phyloP scores from a whole-genome alignment of 1,284 basidiomycete genomes.

The Hypsizygus ulmarius region DNA sequence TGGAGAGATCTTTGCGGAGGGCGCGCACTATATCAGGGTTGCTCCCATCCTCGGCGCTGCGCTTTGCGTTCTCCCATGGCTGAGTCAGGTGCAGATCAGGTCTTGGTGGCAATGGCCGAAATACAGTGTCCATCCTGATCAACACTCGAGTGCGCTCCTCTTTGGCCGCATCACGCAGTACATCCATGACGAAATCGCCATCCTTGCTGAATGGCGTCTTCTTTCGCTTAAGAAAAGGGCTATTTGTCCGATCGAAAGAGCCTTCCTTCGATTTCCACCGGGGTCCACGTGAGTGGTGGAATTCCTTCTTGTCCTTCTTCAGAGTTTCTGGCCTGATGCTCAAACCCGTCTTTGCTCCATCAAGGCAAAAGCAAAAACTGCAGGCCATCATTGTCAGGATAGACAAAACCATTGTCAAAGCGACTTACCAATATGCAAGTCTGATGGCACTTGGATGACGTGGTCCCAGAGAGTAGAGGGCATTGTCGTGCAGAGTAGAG shows the following conservation, averaged over 20 bases:
- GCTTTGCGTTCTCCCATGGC: constrained; percentile 25
- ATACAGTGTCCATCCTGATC: constrained; percentile 28
- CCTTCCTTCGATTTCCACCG: no score
- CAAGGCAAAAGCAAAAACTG: constrained; percentile 61
- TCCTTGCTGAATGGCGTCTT: constrained; percentile 21
- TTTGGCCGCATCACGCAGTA: constrained; percentile 29
- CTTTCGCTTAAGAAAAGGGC: constrained; percentile 14
- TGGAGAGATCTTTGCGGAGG: constrained; percentile 24
- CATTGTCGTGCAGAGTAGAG: constrained; percentile 54
- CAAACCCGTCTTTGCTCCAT: constrained; percentile 60
- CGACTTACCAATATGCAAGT: constrained; percentile 58
- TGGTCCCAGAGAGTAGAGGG: constrained; percentile 52
- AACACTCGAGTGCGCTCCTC: constrained; percentile 22
- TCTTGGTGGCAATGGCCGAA: constrained; percentile 16
- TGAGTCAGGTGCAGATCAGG: constrained; percentile 15
- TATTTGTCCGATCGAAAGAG: constrained; percentile 15
- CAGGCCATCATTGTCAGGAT: no score
- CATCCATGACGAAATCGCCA: constrained; percentile 55
- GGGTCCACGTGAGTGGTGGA: constrained; percentile 28
- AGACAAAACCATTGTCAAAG: neutral
- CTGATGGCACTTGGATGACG: constrained; percentile 43
- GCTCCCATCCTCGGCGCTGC: constrained; percentile 18
- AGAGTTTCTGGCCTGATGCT: constrained; percentile 36
- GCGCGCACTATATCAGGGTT: constrained; percentile 12
- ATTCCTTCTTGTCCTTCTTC: constrained; percentile 27